Conservation (phyloP, 768 basidiomycete species). For the Panaeolus papilionaceus region DNA sequence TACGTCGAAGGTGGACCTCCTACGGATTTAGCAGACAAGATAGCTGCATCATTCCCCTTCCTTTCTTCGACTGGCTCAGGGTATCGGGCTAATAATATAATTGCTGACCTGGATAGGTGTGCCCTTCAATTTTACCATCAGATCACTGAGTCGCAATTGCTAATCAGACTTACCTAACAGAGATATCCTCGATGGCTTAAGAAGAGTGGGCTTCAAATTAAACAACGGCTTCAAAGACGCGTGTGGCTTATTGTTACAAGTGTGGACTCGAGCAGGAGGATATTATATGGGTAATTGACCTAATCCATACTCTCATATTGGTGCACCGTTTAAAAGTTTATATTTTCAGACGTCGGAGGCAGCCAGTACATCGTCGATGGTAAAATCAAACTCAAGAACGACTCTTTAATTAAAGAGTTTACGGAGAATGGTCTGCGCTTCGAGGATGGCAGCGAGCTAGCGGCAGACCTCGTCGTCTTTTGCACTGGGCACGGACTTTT, state of each 20-base stretch:
- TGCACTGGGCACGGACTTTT: constrained; percentile 55
- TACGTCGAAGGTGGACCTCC: constrained; percentile 58
- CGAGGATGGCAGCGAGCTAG: constrained; percentile 50
- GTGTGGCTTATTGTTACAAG: constrained; percentile 55
- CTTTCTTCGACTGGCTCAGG: constrained; percentile 34
- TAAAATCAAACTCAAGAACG: constrained; percentile 74
- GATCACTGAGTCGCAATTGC: background rate
- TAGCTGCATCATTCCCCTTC: constrained; percentile 55
- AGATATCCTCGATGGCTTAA: constrained; percentile 57
- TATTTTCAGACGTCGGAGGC: constrained; percentile 59
- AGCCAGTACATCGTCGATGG: constrained; percentile 69
- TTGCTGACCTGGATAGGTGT: constrained; percentile 64
- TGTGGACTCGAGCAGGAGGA: constrained; percentile 58
- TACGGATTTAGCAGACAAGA: constrained; percentile 54
- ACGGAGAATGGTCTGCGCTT: constrained; percentile 51
- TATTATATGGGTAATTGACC: constrained; percentile 64
- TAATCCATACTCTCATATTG: background rate
- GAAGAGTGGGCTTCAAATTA: constrained; percentile 61
- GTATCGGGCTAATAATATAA: constrained; percentile 40
- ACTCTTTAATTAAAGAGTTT: constrained; percentile 53
- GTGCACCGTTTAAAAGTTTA: background rate
- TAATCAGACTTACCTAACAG: constrained; percentile 20
- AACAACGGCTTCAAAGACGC: constrained; percentile 53
- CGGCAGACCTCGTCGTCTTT: constrained; percentile 63
- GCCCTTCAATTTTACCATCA: constrained; percentile 18